phyloP scores from a whole-genome alignment of 768 basidiomycete genomes.

The Candolleomyces eurysporus region DNA sequence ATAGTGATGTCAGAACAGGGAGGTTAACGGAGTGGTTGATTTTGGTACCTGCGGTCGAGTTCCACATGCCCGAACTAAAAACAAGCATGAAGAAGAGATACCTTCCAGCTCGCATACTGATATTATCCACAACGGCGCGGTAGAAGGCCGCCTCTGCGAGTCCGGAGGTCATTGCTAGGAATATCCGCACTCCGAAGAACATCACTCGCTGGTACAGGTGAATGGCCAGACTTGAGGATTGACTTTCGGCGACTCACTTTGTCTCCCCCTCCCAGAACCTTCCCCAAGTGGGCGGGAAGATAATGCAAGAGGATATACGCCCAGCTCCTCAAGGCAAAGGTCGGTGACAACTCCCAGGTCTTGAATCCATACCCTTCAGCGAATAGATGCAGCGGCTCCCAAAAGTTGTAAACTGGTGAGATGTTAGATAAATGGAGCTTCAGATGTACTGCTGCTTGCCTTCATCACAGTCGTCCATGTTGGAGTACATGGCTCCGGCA shows the following conservation, averaged over 20 bases:
- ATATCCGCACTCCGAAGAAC: slow-evolving; percentile 87
- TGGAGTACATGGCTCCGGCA: slow-evolving; percentile 89
- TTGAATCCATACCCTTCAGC: slow-evolving; percentile 88
- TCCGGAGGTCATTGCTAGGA: slow-evolving; percentile 69
- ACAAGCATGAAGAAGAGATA: slow-evolving; percentile 87
- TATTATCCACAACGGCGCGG: slow-evolving; percentile 71
- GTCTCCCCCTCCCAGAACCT: slow-evolving; percentile 48
- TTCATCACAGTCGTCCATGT: slow-evolving; percentile 96
- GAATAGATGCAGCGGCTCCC: slow-evolving; percentile 96
- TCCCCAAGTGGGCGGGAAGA: slow-evolving; percentile 59
- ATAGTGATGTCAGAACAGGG: slow-evolving; percentile 9
- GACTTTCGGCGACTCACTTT: slow-evolving; percentile 46
- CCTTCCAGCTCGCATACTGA: slow-evolving; percentile 90
- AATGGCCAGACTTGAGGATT: slow-evolving; percentile 4
- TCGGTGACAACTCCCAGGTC: slow-evolving; percentile 95
- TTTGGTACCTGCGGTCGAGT: slow-evolving; percentile 71
- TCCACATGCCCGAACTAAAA: slow-evolving; percentile 94
- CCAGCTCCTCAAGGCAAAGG: slow-evolving; percentile 93
- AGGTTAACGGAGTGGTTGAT: neutral
- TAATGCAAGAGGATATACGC: slow-evolving; percentile 84
- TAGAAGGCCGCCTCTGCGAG: slow-evolving; percentile 83
- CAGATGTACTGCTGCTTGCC: slow-evolving; percentile 42
- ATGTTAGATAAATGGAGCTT: neutral
- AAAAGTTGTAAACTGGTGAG: slow-evolving; percentile 90
- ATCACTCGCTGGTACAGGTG: slow-evolving; percentile 59